Base-by-base conservation (phyloP, 352 stramenopile genomes). In the Pythium utonaiense region DNA sequence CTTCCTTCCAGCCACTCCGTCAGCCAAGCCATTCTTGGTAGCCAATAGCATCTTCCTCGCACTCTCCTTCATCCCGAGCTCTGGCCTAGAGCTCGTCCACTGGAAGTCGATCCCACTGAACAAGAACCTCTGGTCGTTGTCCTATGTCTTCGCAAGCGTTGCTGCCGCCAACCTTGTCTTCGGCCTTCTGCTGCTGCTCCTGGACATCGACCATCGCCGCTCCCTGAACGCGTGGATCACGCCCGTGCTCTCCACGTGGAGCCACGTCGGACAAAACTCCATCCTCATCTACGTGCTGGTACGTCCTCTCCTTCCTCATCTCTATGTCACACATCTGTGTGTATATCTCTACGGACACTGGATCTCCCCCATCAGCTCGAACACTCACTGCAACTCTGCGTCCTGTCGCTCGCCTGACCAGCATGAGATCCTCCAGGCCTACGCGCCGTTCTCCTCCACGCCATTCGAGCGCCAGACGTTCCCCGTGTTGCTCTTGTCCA, bases 41-140 rank as follows among this genome's bases (percentile, higher is more conserved):
- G 24, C 33, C 14, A 53, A 31, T 10, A 28, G 2, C 6, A 41
- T 41, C 1, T 47, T 61, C 16, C 3, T 62, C 3, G 12, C 61
- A 28, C 24, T 48, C 22, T 25, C 48, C 17, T 14, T 48, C 1
- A 1, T 33, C 9, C 10, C 64, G 21, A 63, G 40, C 22, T 65
- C 64, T 13, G 59, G 57, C 17, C 58, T 70, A 7, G 34, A 63
- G 16, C 6, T 64, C 4, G 12, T 65, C 14, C 28, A 16, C 61
- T 50, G 7, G 70, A 72, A 62, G 14, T 49, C 41, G 30, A 78
- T 96, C 27, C 85, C 87, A 16, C 34, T 96, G 14, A 92, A 91
- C 75, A 95, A 95, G 73, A 95, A 95, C 60, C 49, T 94, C 19
- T 95, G 86, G 82, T 91, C 80, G 21, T 41, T 89, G 16, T 79